phyloP scores from a whole-genome alignment of 805 yeast genomes.

The Saccharomyces jurei region DNA sequence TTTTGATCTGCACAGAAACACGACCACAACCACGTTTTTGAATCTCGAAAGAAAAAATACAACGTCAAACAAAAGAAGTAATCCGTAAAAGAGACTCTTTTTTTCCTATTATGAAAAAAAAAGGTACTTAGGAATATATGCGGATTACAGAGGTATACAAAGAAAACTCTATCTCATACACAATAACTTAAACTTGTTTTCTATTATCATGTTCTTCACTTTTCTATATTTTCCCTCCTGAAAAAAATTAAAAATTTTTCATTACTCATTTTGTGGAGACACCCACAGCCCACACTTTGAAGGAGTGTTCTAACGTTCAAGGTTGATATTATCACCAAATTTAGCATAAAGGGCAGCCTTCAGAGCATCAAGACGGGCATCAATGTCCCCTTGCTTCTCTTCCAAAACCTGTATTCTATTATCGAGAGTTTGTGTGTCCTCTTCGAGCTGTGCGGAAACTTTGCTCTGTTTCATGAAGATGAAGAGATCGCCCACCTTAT shows the following conservation, averaged over 20 bases:
- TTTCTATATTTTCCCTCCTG: not conserved
- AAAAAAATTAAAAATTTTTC: not conserved
- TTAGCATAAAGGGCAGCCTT: constrained; percentile 76
- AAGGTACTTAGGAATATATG: not conserved
- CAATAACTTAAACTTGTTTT: not conserved
- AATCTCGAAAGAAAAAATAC: not conserved
- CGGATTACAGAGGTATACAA: not conserved
- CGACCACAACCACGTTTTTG: not conserved
- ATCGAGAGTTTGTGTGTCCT: constrained; percentile 48
- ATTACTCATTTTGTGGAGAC: not conserved
- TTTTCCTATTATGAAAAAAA: not conserved
- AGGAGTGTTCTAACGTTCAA: constrained; percentile 46
- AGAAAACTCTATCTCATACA: not conserved
- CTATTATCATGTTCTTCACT: not conserved
- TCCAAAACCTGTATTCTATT: constrained; percentile 40
- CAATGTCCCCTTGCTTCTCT: constrained; percentile 41
- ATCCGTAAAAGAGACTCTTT: not conserved
- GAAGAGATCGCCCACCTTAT: constrained; percentile 74
- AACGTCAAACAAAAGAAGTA: not conserved
- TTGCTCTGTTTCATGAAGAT: constrained; percentile 58
- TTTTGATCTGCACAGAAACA: not conserved
- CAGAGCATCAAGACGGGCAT: constrained; percentile 47
- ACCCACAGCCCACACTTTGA: not conserved
- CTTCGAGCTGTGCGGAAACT: constrained; percentile 61
- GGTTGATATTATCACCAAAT: constrained; percentile 81